Base-by-base conservation (phyloP, 192 early-diverging fungal species). In the Coemansia sp. region DNA sequence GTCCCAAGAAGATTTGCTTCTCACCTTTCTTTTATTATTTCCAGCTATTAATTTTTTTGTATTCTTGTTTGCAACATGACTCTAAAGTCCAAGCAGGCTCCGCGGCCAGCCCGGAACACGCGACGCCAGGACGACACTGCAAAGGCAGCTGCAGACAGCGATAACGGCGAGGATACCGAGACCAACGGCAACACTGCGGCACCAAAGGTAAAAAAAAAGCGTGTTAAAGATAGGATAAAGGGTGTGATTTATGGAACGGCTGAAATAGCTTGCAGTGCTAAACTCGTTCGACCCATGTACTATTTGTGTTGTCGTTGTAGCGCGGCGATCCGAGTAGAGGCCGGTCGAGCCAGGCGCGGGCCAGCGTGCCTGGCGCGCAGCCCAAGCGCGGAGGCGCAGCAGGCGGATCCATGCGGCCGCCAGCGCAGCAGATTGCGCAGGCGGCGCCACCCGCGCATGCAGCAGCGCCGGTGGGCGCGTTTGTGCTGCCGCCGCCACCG, bases 71-170 rank as follows among this genome's bases (percentile, higher is more conserved):
- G 43, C 53, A 28, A 48, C n/a, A 72, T 62, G 64, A 54, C 63
- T 8, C 58, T 72, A 57, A 73, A 73, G 49, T 38, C 56, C 62
- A 73, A 53, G 51, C 48, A 32, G 46, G 12, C 31, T 29, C 32
- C 31, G 27, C 48, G 50, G n/a, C 10, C 58, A 12, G 9, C 47
- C 16, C 45, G 23, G 14, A 60, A 16, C n/a, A n/a, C 58, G 9
- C 58, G 32, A 16, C 30, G 47, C 18, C 8, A 19, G 4, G 46
- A 49, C 16, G 47, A 29, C 23, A 14, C 22, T 18, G 45, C 46
- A 25, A 22, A 24, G 12, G 19, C 23, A n/a, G 32, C 45, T 32
- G 28, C 21, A 32, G 47, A 60, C n/a, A 58, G 28, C 42, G 56
- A 32, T 22, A 46, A 28, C 43, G 18, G 43, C 22, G 43, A 28